These are phyloP conservation scores for Corniculantispora saksenae DNA, from an alignment of 2,329 filamentous ascomycete species.

Conservation along the genomic window DNA sequence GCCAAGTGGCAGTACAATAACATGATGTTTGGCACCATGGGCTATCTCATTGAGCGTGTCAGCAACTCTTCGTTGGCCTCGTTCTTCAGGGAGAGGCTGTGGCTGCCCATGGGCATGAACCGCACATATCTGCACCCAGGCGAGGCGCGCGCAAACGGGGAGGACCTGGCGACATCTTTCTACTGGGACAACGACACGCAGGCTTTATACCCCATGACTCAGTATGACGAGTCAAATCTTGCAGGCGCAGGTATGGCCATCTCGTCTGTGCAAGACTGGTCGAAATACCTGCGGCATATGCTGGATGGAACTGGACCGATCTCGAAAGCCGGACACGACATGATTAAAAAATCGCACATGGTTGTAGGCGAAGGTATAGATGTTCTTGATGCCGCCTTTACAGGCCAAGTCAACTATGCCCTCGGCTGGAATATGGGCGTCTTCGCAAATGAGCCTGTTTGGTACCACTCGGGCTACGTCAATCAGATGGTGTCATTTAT, in stretches of 20 bases:
- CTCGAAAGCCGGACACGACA: conserved; percentile 28
- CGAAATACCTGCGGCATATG: conserved; percentile 36
- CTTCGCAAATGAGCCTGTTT: conserved; percentile 27
- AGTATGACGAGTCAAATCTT: conserved; percentile 31
- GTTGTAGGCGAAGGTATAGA: conserved; percentile 15
- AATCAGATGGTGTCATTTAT: conserved; percentile 29
- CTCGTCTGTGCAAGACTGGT: conserved; percentile 41
- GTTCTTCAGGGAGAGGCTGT: conserved; percentile 42
- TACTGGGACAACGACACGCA: conserved; percentile 35
- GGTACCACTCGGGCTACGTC: conserved; percentile 28
- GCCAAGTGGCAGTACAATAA: conserved; percentile 49
- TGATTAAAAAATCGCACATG: conserved; percentile 29
- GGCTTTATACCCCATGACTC: conserved; percentile 28
- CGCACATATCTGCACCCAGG: conserved; percentile 35
- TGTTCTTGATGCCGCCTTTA: conserved; percentile 22
- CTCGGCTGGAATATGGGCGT: conserved; percentile 29
- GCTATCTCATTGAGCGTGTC: conserved; percentile 42
- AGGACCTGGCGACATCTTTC: conserved; percentile 41
- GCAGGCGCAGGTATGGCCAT: conserved; percentile 47
- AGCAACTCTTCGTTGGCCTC: conserved; percentile 35
- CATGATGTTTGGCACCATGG: conserved; percentile 46
- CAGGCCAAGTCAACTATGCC: conserved; percentile 23
- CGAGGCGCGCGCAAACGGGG: conserved; percentile 24
- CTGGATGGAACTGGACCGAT: conserved; percentile 31
- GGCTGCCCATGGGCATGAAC: conserved; percentile 45